Conservation (phyloP, 768 basidiomycete genomes). For the Trametes meyenii region DNA sequence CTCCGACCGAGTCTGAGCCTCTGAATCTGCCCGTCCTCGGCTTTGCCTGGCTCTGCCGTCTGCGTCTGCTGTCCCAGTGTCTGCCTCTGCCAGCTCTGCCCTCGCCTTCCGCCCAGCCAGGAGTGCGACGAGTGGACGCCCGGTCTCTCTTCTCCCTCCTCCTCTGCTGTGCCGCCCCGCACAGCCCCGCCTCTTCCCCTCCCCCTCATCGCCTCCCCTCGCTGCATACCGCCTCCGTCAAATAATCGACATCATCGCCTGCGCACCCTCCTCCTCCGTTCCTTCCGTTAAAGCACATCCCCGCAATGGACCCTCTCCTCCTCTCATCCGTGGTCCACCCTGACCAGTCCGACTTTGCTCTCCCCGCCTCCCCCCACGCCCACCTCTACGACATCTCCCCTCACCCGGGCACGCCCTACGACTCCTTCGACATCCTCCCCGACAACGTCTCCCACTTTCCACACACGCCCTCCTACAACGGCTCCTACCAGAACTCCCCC, state of each 20-base stretch:
- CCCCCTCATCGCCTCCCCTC: conserved; percentile 18
- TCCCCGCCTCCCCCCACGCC: conserved; percentile 19
- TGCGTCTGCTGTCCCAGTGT: neutral
- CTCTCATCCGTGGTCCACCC: conserved; percentile 18
- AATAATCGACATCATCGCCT: conserved; percentile 28
- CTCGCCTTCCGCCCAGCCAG: too few species aligned
- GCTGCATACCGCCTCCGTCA: conserved; percentile 24
- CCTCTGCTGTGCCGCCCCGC: conserved; percentile 17
- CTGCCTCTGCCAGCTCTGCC: neutral
- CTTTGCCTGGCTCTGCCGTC: neutral
- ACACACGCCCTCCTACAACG: conserved; percentile 59
- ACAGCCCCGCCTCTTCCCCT: conserved; percentile 16
- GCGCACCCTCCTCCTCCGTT: conserved; percentile 15
- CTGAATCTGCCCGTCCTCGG: neutral
- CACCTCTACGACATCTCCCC: conserved; percentile 31
- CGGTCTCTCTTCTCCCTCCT: neutral
- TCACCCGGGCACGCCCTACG: conserved; percentile 37
- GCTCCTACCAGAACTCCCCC: conserved; percentile 72
- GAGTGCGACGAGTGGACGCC: too few species aligned
- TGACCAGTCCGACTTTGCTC: conserved; percentile 21
- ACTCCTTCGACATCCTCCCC: conserved; percentile 42
- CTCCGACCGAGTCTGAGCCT: too few species aligned
- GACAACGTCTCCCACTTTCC: conserved; percentile 45
- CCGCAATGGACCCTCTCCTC: conserved; percentile 28
- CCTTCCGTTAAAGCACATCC: conserved; percentile 19